Evolutionary conservation across 2,329 filamentous ascomycete genomes (phyloP), one percentile per base, ranked within the genome.

Genomic region (Colletotrichum acutatum): DNA sequence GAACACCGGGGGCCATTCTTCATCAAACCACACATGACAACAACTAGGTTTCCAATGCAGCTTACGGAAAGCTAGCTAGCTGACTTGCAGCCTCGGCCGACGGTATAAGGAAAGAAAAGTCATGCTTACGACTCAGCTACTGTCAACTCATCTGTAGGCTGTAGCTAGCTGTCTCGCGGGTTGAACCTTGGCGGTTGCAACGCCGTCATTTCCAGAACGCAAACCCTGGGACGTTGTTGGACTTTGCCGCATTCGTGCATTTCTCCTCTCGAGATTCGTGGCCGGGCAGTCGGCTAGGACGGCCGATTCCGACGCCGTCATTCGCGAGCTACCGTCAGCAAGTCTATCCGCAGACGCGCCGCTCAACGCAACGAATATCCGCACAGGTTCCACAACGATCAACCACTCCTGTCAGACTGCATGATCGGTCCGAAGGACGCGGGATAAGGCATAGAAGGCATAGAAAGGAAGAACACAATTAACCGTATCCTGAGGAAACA

Each of bases 11-110:
- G 37, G 66, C 66, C 60, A 42, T 60, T 65, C 70, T 72, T 69
- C 70, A 65, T 72, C 66, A 70, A 72, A 61, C 64, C 22, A 52
- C 53, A 71, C 58, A 71, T 56, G 68, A 68, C 49, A 68, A 37
- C 34, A n/a, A 52, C 42, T n/a, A 32, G 34, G 26, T 57, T 57
- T 52, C 24, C 11, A 34, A 56, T 37, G 57, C 64, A 68, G 57
- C 68, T 68, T 64, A 57, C 16, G 64, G 49, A 34, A 9, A 49
- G 37, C 37, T 42, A 42, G 37, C 37, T 37, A n/a, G 28, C 52
- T 9, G 37, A 71, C 32, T 19, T 70, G n/a, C 28, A 54, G 26
- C 42, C 26, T 37, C 32, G n/a, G 59, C 57, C 32, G 24, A 46
- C n/a, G 37, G 34, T 54, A 42, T 32, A 7, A 34, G 28, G 24